Percentiles rank a stretch among this genome's conserved stretches.
Conservation (phyloP, 148 eudicot species). For the Polygonum maritimum region DNA sequence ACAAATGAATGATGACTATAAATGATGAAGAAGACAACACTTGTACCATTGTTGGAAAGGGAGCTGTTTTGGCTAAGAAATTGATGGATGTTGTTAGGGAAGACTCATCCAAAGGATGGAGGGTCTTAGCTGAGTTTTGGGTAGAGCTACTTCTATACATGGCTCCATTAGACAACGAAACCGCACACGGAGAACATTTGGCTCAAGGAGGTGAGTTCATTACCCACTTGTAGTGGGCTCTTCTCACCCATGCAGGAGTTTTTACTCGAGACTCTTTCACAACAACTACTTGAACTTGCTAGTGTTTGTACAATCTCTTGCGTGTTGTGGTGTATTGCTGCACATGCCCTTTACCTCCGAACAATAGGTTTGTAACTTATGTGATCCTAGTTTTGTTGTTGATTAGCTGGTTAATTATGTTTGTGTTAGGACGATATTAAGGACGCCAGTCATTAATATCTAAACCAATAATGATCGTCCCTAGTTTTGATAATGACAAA, state of each 20-base stretch:
- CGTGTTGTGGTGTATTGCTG: too few relatives aligned
- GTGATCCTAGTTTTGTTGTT: too few relatives aligned
- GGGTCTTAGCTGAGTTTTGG: slow-evolving; percentile 5
- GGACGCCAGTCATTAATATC: too few relatives aligned
- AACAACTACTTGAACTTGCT: too few relatives aligned
- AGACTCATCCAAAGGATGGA: background rate
- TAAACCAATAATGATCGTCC: too few relatives aligned
- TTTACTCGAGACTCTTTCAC: background rate
- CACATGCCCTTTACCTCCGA: too few relatives aligned
- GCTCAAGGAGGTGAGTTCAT: slow-evolving; percentile 11
- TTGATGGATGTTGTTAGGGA: background rate
- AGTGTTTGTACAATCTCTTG: too few relatives aligned
- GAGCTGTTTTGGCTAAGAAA: background rate
- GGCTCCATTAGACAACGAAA: background rate
- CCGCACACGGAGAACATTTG: background rate
- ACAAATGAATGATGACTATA: too few relatives aligned
- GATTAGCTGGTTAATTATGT: too few relatives aligned
- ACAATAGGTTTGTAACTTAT: too few relatives aligned
- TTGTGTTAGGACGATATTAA: too few relatives aligned
- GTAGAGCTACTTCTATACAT: slow-evolving; percentile 1
- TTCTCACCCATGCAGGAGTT: slow-evolving; percentile 6
- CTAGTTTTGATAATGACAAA: too few relatives aligned
- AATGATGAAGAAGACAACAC: background rate
- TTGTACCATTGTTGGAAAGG: background rate
- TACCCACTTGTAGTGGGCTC: slow-evolving; percentile 4